A percentile compares a stretch with the other conserved stretches of the same genome.
Conservation (phyloP, 768 basidiomycete genomes). For the Suillus spraguei region DNA sequence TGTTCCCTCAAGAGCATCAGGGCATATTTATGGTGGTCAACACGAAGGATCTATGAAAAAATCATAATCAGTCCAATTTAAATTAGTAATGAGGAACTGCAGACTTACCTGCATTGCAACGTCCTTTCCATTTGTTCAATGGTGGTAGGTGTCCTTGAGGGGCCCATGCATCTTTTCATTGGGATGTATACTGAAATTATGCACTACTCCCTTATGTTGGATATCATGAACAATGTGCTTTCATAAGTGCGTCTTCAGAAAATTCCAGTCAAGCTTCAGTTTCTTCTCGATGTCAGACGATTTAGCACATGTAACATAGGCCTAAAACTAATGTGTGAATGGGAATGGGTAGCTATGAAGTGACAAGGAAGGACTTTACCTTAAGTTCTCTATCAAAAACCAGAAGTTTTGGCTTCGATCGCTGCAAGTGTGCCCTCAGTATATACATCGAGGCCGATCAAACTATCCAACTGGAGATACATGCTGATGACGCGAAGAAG, state of each 20-base stretch:
- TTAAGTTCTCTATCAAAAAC: conserved; percentile 22
- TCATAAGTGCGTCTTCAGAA: conserved; percentile 39
- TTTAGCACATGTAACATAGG: neutral
- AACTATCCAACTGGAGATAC: conserved; percentile 36
- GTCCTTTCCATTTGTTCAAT: conserved; percentile 37
- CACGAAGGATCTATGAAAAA: conserved; percentile 14
- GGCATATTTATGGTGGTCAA: conserved; percentile 17
- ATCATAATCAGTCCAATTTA: neutral
- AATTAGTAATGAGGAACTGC: neutral
- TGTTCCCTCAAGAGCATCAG: conserved; percentile 9
- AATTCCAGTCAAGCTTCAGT: conserved; percentile 35
- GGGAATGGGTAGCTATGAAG: neutral
- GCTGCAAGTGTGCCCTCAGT: conserved; percentile 28
- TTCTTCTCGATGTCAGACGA: neutral
- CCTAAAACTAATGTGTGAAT: neutral
- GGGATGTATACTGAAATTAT: conserved; percentile 35
- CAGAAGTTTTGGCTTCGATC: conserved; percentile 21
- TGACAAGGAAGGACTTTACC: conserved; percentile 21
- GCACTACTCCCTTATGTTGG: conserved; percentile 29
- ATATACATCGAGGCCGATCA: conserved; percentile 33
- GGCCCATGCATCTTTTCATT: conserved; percentile 36
- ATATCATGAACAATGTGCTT: conserved; percentile 38
- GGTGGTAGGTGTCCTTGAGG: conserved; percentile 30
- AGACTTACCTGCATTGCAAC: conserved; percentile 32
- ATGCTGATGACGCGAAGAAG: conserved; percentile 32